A percentile compares a stretch with the other conserved stretches of the same genome.
Conservation (phyloP, 139 green algal genomes). For the Coelastrella sp. region DNA sequence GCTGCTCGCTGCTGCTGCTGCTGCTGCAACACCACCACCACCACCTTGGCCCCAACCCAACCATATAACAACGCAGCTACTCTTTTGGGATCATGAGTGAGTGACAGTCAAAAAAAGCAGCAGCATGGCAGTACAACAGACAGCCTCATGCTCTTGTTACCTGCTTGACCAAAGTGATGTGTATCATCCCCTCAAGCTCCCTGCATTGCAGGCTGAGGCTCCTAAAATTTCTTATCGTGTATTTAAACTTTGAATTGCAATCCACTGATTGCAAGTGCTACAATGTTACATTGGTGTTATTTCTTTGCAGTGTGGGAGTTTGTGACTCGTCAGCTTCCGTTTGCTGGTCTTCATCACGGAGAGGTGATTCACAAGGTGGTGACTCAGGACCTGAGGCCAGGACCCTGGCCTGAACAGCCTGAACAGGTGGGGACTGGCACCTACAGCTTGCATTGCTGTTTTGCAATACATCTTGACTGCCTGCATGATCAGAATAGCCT, state of each 20-base stretch:
- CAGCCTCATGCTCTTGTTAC: too few relatives aligned
- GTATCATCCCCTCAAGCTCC: too few relatives aligned
- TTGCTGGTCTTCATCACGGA: conserved; percentile 33
- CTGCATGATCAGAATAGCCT: too few relatives aligned
- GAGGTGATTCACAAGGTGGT: conserved; percentile 41
- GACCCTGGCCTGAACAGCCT: conserved; percentile 2
- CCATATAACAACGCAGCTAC: not conserved
- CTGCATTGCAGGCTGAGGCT: too few relatives aligned
- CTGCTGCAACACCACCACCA: not conserved
- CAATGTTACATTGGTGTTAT: not conserved
- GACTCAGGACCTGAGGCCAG: conserved; percentile 28
- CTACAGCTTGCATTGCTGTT: not conserved
- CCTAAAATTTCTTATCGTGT: too few relatives aligned
- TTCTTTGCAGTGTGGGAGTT: conserved; percentile 33
- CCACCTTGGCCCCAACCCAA: not conserved
- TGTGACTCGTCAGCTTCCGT: not conserved
- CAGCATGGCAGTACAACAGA: too few relatives aligned
- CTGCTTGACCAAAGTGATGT: too few relatives aligned
- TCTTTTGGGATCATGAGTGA: conserved; percentile 47
- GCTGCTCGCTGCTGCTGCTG: not conserved
- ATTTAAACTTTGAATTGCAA: too few relatives aligned
- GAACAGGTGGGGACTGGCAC: not conserved
- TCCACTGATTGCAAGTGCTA: not conserved
- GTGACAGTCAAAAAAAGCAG: too few relatives aligned
- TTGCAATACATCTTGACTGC: not conserved